Percentiles rank a stretch among this genome's conserved stretches.
Conservation (phyloP, 805 yeast species). For the Candida insectalens region DNA sequence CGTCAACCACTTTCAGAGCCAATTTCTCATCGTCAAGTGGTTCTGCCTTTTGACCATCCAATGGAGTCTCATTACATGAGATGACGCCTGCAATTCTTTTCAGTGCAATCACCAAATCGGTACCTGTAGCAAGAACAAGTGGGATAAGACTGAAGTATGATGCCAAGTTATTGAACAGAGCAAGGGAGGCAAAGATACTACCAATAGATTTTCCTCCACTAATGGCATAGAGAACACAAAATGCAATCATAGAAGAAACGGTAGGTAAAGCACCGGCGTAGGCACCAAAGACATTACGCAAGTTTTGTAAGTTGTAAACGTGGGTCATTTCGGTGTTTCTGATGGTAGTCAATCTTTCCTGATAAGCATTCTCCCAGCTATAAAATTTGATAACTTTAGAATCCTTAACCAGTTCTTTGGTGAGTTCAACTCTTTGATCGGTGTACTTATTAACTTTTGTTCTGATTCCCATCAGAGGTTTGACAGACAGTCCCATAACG, state of each 20-base stretch:
- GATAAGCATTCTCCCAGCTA: constrained; percentile 84
- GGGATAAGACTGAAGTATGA: constrained; percentile 62
- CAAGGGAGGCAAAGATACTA: constrained; percentile 56
- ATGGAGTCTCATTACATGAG: constrained; percentile 28
- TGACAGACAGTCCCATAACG: constrained; percentile 35
- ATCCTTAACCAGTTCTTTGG: constrained; percentile 71
- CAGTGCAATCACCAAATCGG: constrained; percentile 56
- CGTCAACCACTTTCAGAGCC: constrained; percentile 45
- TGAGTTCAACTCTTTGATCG: constrained; percentile 64
- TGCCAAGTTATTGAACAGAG: constrained; percentile 53
- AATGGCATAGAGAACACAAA: constrained; percentile 30
- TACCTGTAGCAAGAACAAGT: constrained; percentile 52
- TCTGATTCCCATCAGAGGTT: constrained; percentile 43
- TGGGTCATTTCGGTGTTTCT: constrained; percentile 55
- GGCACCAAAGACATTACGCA: constrained; percentile 51
- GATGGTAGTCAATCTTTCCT: constrained; percentile 38
- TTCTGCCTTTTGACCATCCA: constrained; percentile 18
- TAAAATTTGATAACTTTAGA: constrained; percentile 78
- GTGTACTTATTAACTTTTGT: constrained; percentile 50
- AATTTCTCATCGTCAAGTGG: constrained; percentile 15
- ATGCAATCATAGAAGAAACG: constrained; percentile 58
- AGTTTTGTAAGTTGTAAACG: constrained; percentile 50
- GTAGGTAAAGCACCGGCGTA: constrained; percentile 51
- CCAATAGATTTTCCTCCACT: constrained; percentile 39
- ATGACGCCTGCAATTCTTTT: constrained; percentile 46